Evolutionary conservation across 2,329 filamentous ascomycete genomes (phyloP).

Genomic region (Nigrospora sphaerica): DNA sequence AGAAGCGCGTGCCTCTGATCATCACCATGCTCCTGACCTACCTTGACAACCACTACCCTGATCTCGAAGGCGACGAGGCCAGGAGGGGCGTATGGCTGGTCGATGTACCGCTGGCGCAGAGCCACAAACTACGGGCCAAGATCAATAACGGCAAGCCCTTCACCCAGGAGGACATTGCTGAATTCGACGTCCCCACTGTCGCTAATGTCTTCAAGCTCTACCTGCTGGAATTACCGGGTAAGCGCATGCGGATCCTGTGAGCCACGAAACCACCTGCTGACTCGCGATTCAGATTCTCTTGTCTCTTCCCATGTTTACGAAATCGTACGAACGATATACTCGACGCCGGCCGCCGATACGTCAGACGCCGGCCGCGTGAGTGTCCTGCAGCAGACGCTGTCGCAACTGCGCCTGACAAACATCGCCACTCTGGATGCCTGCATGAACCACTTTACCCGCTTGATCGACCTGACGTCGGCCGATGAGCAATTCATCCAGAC

Average conservation of each 20-base stretch:
- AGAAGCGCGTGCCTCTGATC: slow-evolving; percentile 89
- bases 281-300: slow-evolving; percentile 65
- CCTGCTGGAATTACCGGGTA: slow-evolving; percentile 87
- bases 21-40: slow-evolving; percentile 92
- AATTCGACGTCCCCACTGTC: slow-evolving; percentile 90
- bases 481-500: slow-evolving; percentile 77
- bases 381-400: slow-evolving; percentile 90
- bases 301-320: slow-evolving; percentile 98
- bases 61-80: slow-evolving; percentile 92
- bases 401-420: slow-evolving; percentile 89
- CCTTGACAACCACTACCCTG: slow-evolving; percentile 92
- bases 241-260: slow-evolving; percentile 21
- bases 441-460: slow-evolving; percentile 94
- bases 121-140: slow-evolving; percentile 73
- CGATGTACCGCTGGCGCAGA: slow-evolving; percentile 78
- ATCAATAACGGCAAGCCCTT: slow-evolving; percentile 85
- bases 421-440: slow-evolving; percentile 98
- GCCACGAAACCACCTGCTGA: slow-evolving; percentile 15
- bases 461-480: slow-evolving; percentile 94
- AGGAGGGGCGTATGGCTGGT: slow-evolving; percentile 89
- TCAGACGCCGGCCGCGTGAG: slow-evolving; percentile 75
- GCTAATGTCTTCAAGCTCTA: slow-evolving; percentile 92
- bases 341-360: slow-evolving; percentile 68
- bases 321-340: slow-evolving; percentile 96
- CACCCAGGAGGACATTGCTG: slow-evolving; percentile 67